phyloP scores from a whole-genome alignment of 495 filamentous ascomycete species.

The Lasiosphaeria ovina region DNA sequence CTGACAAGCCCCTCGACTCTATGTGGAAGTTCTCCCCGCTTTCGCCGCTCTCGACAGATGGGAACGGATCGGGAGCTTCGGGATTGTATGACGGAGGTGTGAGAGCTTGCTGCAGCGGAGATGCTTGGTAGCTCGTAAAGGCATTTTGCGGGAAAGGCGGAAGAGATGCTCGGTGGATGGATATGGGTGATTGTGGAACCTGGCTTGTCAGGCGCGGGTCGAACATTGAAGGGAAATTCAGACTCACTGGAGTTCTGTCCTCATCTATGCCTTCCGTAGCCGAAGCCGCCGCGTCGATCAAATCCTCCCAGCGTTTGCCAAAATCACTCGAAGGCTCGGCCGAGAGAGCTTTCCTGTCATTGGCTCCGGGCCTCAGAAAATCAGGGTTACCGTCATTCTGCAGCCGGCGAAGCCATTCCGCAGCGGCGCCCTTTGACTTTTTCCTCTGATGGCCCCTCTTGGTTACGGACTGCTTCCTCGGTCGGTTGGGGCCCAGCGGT shows the following conservation, averaged over 20 bases:
- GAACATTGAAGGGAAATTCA: slow-evolving; percentile 30
- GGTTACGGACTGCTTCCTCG: slow-evolving; percentile 80
- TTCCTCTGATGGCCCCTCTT: slow-evolving; percentile 75
- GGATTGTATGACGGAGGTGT: slow-evolving; percentile 72
- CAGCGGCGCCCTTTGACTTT: slow-evolving; percentile 60
- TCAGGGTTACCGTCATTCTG: slow-evolving; percentile 43
- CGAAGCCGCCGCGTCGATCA: slow-evolving; percentile 82
- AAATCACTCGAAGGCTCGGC: slow-evolving; percentile 76
- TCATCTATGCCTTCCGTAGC: slow-evolving; percentile 89
- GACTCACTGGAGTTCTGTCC: slow-evolving; percentile 75
- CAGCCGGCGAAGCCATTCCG: slow-evolving; percentile 50
- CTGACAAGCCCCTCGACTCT: slow-evolving; percentile 48
- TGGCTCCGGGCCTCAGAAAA: slow-evolving; percentile 62
- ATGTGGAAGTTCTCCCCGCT: slow-evolving; percentile 67
- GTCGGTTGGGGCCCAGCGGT: slow-evolving; percentile 56
- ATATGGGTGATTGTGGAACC: slow-evolving; percentile 67
- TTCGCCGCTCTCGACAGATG: slow-evolving; percentile 71
- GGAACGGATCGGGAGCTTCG: slow-evolving; percentile 71
- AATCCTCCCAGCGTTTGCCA: slow-evolving; percentile 89
- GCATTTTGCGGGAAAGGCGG: slow-evolving; percentile 64
- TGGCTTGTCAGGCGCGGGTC: slow-evolving; percentile 45
- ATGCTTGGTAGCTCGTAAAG: slow-evolving; percentile 76
- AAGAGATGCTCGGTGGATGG: slow-evolving; percentile 70
- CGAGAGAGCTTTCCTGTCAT: slow-evolving; percentile 77
- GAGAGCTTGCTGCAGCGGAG: slow-evolving; percentile 79